Base-by-base conservation (phyloP, 257 asterid species). In the Nicotiana tabacum region DNA sequence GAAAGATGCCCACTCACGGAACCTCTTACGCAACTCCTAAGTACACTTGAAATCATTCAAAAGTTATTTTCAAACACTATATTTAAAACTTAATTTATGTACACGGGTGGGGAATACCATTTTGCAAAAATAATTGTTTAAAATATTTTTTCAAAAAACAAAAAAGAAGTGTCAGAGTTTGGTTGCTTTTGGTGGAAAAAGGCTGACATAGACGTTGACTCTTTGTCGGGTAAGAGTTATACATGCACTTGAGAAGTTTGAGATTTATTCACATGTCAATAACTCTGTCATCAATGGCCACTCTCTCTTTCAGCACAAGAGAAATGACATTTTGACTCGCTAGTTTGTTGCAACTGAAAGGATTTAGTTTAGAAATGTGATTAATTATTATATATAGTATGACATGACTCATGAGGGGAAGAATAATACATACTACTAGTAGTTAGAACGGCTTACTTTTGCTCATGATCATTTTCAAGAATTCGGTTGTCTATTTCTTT, bases 161-260 rank as follows among this genome's bases (percentile, higher is more conserved):
- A 33, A 33, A 33, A 33, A 33, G 37, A 12, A 21, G 64, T 29
- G 83, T 57, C n/a, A 82, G 85, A 11, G 9, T 15, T 29, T 30
- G 85, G 87, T 88, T 88, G 87, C 87, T 78, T 86, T 86, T 84
- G 92, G 94, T 89, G 89, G 88, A 68, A 84, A 90, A 92, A 88
- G 90, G 86, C 94, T 88, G 94, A 90, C 91, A 92, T 83, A 66
- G 88, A 87, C 88, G 96, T 92, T 90, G 97, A 91, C 91, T 90
- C 85, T 27, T 29, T 51, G 37, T 43, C 21, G 78, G 60, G 48
- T 11, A 43, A 70, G 78, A 43, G 58, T 70, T 70, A 32, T 69
- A 69, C 21, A 21, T 69, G 57, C 57, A 69, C 33, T 69, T n/a
- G 33, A 57, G 64, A 57, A 17, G 64, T 57, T 21, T 6, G 64